Evolutionary conservation across 345 rosid genomes (phyloP), one percentile per base, ranked within the genome.

Genomic region (Eucalyptus brandiana): DNA sequence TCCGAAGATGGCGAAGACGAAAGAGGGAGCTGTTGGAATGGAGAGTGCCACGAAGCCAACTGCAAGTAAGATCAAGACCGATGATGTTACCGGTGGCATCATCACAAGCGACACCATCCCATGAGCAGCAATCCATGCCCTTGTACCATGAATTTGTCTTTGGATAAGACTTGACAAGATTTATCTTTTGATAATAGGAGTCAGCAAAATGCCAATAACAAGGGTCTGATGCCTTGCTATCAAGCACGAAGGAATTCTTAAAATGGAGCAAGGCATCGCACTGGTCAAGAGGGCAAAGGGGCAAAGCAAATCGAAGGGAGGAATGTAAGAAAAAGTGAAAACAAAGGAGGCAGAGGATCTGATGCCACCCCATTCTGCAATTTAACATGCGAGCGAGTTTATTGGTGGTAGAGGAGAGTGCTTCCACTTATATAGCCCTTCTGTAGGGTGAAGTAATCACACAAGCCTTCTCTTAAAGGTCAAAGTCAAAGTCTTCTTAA

Each of bases 121-220:
- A 86, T 1, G 58, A 86, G 58, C 42, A 86, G 15, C 87, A 86
- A 21, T 28, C 58, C 56, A 4, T 24, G 3, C 12, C 6, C 3
- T 49, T 34, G 23, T 37, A 15, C 87, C 58, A 86, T 9, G 87
- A 86, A 23, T 49, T n/a, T 15, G 42, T 86, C 37, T 86, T 86
- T 8, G 87, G 56, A 13, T 48, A 30, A 53, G 56, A 48, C n/a
- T 21, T 0, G 13, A 19, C 1, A 15, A 4, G 54, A 42, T 15
- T 5, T 5, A 49, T 50, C 2, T 0, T 50, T 6, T 50, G 53
- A 50, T 50, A 50, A 50, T 0, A 1, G 0, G 54, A 50, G 8
- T 51, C 8, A 6, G 0, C 0, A 0, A 0, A 0, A 8, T 12
- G 2, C n/a, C 7, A 30, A 0, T 86, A 1, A 26, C 37, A 3